Evolutionary conservation across 306 rosid species (phyloP).

Genomic region (Lathyrus tuberosus): DNA sequence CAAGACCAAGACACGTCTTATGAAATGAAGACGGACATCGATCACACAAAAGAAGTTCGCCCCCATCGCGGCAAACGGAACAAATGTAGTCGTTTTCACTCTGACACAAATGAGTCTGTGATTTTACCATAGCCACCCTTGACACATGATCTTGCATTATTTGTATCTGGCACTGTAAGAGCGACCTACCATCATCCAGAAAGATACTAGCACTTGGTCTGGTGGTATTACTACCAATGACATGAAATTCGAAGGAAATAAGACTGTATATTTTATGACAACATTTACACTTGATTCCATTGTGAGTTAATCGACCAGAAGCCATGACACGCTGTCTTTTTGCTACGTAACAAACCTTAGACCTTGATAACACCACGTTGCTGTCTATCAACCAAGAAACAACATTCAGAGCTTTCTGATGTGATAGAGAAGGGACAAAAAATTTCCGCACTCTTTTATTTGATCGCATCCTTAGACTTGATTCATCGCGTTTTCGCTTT

Average conservation of each 20-base stretch:
- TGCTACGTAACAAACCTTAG: conserved; percentile 55
- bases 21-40: conserved; percentile 84
- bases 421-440: conserved; percentile 46
- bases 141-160: conserved; percentile 41
- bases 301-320: conserved; percentile 63
- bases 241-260: conserved; percentile 61
- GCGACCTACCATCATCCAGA: conserved; percentile 74
- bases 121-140: conserved; percentile 35
- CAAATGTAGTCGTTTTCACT: conserved; percentile 74
- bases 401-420: conserved; percentile 60
- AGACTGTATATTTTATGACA: conserved; percentile 55
- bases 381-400: conserved; percentile 87
- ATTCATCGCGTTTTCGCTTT: conserved; percentile 33
- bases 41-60: conserved; percentile 81
- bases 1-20: conserved; percentile 62
- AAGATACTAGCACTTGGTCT: conserved; percentile 59
- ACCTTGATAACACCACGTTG: conserved; percentile 65
- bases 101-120: conserved; percentile 16
- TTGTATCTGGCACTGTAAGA: conserved; percentile 62
- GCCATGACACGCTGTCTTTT: conserved; percentile 24
- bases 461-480: conserved; percentile 49
- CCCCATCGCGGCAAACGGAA: conserved; percentile 82
- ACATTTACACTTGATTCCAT: conserved; percentile 85
- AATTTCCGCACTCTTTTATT: conserved; percentile 62
- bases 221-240: conserved; percentile 44